Evolutionary conservation across 768 basidiomycete genomes (phyloP), one percentile per base, ranked within the genome.

Genomic region (Baorangia bicolor): DNA sequence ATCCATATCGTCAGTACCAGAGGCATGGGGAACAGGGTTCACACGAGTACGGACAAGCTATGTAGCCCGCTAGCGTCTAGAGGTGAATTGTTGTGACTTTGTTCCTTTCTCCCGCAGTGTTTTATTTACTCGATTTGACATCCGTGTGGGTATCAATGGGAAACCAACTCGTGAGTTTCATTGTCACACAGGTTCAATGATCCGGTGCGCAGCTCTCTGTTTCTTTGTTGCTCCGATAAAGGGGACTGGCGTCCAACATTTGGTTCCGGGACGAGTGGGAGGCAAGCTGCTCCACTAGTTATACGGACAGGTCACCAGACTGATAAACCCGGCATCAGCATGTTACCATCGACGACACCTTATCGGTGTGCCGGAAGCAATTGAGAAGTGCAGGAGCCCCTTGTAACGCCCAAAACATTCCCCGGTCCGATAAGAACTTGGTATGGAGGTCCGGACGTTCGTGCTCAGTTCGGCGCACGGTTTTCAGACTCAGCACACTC

Each of bases 41-140:
- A 40, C 56, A 69, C 20, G 69, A 68, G 51, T 71, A 66, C 42
- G 70, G 71, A 61, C 71, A 70, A 50, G 70, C 71, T 56, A 56
- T 71, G 66, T 71, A 71, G 56, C 49, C 28, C 51, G n/a, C 39
- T 48, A 54, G 60, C 27, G 31, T 40, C 41, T 54, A 53, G 57
- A 59, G 55, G 57, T 48, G 51, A 50, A 56, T n/a, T 59, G 27
- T 62, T 56, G 44, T 56, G 53, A 53, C 39, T 59, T 53, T 54
- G 34, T 64, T 56, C 35, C 42, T 55, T 56, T 57, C 41, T 51
- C 37, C 37, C 21, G 34, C 49, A 56, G 53, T 73, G 63, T 71
- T 67, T 60, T 57, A 65, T 63, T 51, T 62, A 67, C 55, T 65
- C 49, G 61, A 59, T 54, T 67, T 69, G 67, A 55, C 44, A 45